Base-by-base conservation (phyloP, 306 rosid genomes). In the Gleditsia sinensis region DNA sequence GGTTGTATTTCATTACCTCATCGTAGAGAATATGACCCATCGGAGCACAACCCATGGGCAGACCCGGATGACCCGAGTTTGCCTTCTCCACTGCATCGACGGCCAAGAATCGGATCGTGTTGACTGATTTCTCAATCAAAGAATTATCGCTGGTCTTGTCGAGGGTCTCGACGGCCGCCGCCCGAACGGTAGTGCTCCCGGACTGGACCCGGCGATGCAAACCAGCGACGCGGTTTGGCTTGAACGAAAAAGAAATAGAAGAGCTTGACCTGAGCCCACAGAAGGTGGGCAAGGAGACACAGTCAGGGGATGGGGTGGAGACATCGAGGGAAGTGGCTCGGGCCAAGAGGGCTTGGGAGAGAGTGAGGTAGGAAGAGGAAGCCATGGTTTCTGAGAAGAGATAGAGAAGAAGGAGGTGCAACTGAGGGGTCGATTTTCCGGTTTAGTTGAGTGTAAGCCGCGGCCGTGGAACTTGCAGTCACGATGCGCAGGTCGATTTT, bases 41-140 rank as follows among this genome's bases (percentile, higher is more conserved):
- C 1, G 99, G 99, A 60, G 99, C 99, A 77, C 99, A 95, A 0
- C 99, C 99, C 99, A 95, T 95, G 13, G 99, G 99, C 16, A 95
- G 24, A 66, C 99, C 99, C 17, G 99, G 99, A 74, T 95, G 99
- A 46, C 99, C 99, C 3, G 99, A 95, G 49, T 92, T 95, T 1
- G 99, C 99, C 85, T 92, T 95, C 79, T 95, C 99, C 0, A 95
- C 99, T 0, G 99, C 93, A 82, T 95, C 99, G 28, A 95, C 86
- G 20, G 98, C 74, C 70, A 95, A 60, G 78, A 95, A 95, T 4
- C 99, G 90, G 75, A 95, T 95, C 24, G 99, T 88, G 83, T 95
- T 95, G 56, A 95, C 19, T 3, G 99, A 95, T 79, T 92, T 92
- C 81, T 92, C 99, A 0, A 92, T 90, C 6, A 95, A 71, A 2